Evolutionary conservation across 208 protist species (phyloP), one percentile per base, ranked within the genome.

Genomic region (Tritrichomonas musculus): DNA sequence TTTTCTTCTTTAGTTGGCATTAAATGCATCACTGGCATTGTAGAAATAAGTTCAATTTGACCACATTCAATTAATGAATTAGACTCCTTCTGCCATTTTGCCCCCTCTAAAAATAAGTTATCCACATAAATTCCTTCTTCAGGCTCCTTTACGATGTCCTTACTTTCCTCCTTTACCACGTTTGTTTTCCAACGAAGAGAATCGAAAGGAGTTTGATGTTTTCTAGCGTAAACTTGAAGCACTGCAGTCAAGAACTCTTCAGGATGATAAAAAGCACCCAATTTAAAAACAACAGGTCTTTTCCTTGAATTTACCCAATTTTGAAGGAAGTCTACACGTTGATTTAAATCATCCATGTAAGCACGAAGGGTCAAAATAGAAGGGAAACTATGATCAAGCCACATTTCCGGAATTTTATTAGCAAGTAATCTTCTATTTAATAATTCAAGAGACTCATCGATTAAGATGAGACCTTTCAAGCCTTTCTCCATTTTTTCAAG

Each of bases 241-340:
- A 99, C 98, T 93, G 98, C 98, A 41, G 98, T 99, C 13, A 99
- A 95, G 96, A 99, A 99, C 17, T 98, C 98, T 97, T 99, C 98
- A 53, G 98, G 98, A 96, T 99, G 99, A 96, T 99, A 99, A 13
- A 97, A 94, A 92, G 97, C 95, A 33, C 97, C 93, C 66, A 99
- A 96, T 95, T 98, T 98, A 9, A 97, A 94, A 65, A 94, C 92
- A 25, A 39, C 47, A 1, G 94, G 94, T 2, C 47, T 0, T 33
- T 65, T n/a, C 20, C 55, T 20, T 44, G 22, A n/a, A 30, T 92
- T 84, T 9, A 77, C 8, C 98, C 98, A 99, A 93, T 95, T 97
- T 73, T 97, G 92, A 13, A 99, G 95, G 95, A 99, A 97, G 94
- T 97, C 96, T 94, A 98, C 97, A 72, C 98, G 97, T 41, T 96